Evolutionary conservation across 2,329 filamentous ascomycete genomes (phyloP).

Genomic region (Aspergillus hiratsukae): DNA sequence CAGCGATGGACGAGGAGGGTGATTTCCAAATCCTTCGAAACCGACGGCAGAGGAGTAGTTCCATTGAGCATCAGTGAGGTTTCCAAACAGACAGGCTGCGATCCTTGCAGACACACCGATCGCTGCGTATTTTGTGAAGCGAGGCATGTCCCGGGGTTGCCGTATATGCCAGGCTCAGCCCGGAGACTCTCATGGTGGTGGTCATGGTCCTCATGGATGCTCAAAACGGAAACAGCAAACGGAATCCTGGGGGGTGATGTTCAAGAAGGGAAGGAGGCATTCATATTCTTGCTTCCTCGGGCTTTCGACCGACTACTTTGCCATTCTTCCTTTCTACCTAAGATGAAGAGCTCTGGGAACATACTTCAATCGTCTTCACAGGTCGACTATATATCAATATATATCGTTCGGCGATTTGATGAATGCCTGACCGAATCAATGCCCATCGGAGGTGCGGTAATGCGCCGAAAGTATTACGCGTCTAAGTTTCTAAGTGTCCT

Average conservation of each 20-base stretch:
- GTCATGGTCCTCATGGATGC: not conserved
- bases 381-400: not conserved
- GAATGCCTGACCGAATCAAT: not conserved
- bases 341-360: not conserved
- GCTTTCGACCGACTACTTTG: not conserved
- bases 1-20: constrained; percentile 12
- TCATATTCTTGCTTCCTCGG: not conserved
- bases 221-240: not conserved
- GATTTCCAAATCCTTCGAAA: constrained; percentile 16
- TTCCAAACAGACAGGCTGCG: not conserved
- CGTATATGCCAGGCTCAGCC: not conserved
- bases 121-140: not conserved
- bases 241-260: not conserved
- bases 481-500: not conserved
- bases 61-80: constrained; percentile 12
- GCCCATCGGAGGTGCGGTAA: not conserved
- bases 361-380: no score
- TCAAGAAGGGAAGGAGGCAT: not conserved
- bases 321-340: not conserved
- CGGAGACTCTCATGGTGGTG: not conserved
- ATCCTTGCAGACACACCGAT: not conserved
- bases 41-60: constrained; percentile 23
- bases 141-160: not conserved
- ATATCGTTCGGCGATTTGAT: not conserved
- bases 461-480: not conserved